Percentiles rank a stretch among this genome's conserved stretches.
Conservation (phyloP, 441 rosid genomes). For the Mallotus repandus region DNA sequence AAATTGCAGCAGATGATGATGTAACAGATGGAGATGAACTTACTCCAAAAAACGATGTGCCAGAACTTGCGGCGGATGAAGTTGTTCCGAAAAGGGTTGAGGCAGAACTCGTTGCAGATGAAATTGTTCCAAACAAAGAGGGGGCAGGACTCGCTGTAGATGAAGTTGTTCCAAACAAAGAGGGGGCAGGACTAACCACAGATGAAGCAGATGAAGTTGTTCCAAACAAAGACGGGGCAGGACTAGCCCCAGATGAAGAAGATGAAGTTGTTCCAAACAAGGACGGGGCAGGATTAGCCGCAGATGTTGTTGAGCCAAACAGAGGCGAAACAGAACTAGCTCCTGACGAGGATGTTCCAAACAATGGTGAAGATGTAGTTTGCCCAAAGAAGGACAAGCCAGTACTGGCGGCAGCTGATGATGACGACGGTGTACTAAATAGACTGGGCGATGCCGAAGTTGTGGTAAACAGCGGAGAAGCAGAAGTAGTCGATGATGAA, state of each 20-base stretch:
- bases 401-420: not conserved
- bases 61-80: slow-evolving; percentile 24
- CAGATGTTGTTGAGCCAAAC: slow-evolving; percentile 24
- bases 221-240: slow-evolving; percentile 10
- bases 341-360: not conserved
- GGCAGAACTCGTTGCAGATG: slow-evolving; percentile 21
- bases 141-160: slow-evolving; percentile 16
- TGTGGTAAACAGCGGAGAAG: not conserved
- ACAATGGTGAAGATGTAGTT: not conserved
- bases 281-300: slow-evolving; percentile 25
- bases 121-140: slow-evolving; percentile 15
- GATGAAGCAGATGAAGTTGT: slow-evolving; percentile 23
- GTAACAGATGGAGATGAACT: slow-evolving; percentile 22
- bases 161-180: slow-evolving; percentile 19
- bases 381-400: not conserved
- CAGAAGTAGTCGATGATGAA: slow-evolving; percentile 21
- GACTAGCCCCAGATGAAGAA: slow-evolving; percentile 6
- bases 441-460: too few relatives aligned
- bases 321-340: not conserved
- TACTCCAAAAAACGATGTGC: slow-evolving; percentile 2
- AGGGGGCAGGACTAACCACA: not conserved
- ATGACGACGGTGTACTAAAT: not conserved
- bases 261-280: slow-evolving; percentile 20
- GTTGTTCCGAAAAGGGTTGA: slow-evolving; percentile 8
- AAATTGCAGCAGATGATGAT: not conserved